Conservation (phyloP, 73 alveolate species). For the Vitrella brassicaformis region DNA sequence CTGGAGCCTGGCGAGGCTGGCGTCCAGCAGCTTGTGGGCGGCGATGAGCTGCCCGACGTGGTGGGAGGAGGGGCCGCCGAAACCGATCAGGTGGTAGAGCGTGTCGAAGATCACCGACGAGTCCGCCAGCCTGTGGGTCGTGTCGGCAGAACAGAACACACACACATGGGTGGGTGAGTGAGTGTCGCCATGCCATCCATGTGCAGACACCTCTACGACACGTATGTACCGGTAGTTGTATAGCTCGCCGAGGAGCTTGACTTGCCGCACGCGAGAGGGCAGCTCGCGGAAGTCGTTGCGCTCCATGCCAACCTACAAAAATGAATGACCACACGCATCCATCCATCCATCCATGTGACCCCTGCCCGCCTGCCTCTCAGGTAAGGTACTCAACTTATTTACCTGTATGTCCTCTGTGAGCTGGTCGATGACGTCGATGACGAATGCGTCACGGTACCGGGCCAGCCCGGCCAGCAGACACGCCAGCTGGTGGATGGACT, state of each 20-base stretch:
- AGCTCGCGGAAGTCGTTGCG: constrained; percentile 28
- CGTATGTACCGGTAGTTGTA: constrained; percentile 19
- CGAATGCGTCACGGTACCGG: neutral
- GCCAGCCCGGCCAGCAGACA: neutral
- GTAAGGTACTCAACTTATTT: neutral
- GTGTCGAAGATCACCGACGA: constrained; percentile 15
- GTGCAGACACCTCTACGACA: too few species aligned
- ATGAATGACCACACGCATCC: neutral
- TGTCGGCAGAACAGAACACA: too few species aligned
- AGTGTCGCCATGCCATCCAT: too few species aligned
- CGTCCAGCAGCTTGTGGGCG: neutral
- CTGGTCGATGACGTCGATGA: neutral
- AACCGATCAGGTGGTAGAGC: neutral
- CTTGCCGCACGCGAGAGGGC: constrained; percentile 14
- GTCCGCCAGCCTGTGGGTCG: constrained; percentile 12
- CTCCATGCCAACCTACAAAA: neutral
- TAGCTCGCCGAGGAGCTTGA: constrained; percentile 33
- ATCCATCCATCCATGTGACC: neutral
- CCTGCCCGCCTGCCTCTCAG: neutral
- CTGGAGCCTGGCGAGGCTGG: neutral
- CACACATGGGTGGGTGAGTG: too few species aligned
- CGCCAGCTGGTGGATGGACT: neutral
- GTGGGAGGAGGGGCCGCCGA: neutral
- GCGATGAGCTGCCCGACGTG: neutral
- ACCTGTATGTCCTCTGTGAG: neutral